Evolutionary conservation across 1,139 yeast genomes (phyloP), one percentile per base, ranked within the genome.

Genomic region (Suhomyces maxii): DNA sequence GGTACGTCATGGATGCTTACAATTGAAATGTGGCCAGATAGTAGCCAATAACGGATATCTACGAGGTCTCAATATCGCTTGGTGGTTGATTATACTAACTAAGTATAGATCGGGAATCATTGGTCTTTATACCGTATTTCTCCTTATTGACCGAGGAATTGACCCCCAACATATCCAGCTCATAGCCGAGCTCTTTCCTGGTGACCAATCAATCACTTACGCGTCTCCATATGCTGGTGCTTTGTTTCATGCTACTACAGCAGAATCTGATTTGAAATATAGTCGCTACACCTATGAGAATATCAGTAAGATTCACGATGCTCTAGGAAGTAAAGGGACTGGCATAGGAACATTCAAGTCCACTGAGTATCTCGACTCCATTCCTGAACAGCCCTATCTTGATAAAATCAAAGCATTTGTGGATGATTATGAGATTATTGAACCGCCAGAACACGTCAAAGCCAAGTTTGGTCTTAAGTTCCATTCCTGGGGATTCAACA

Each of bases 181-280:
- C 6, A 38, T 60, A 9, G 61, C 66, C 10, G 51, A 59, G 34
- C 54, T 57, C 43, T 48, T 55, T 7, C 67, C 67, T 2, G 66
- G 66, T 1, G 67, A 62, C 42, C 42, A 49, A 40, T 55, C 64
- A 1, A 46, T 53, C 14, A 46, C 54, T 8, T 62, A 59, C 46
- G 57, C 66, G 1, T 59, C 63, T 3, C 65, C 67, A 4, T 54
- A 50, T 45, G 67, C 67, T 26, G 67, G 67, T 7, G 67, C 63
- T 2, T 48, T 51, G 26, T 55, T 54, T 40, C 40, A 55, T 8
- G 53, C 53, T 13, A 37, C 47, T 10, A 42, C 45, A 12, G 50
- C 46, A 3, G 49, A 44, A 6, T 47, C 48, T 1, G 35, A 40
- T 9, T 31, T 46, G 11, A 37, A 44, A n/a, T 53, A 48, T 36